Evolutionary conservation across 2,329 filamentous ascomycete species (phyloP).

Genomic region (Biscogniauxia sp.): DNA sequence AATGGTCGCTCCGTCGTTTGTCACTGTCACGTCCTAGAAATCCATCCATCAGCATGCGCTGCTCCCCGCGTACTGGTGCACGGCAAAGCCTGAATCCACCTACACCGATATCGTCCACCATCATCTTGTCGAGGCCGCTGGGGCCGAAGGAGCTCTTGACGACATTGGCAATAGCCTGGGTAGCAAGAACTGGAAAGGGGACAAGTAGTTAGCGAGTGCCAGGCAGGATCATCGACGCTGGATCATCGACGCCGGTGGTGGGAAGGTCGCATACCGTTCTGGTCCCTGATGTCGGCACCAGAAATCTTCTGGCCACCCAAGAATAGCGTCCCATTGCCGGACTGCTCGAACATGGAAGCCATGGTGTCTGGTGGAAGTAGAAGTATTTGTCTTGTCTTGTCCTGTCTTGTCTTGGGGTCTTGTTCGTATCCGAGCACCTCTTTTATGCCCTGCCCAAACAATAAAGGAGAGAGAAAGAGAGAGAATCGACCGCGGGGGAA

Average conservation of each 20-base stretch:
- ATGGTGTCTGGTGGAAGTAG: constrained; percentile 52
- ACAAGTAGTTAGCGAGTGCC: not conserved
- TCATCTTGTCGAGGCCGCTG: constrained; percentile 98
- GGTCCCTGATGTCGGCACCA: constrained; percentile 92
- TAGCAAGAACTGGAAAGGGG: constrained; percentile 70
- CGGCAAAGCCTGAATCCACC: constrained; percentile 31
- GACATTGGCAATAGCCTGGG: constrained; percentile 96
- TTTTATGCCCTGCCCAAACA: not conserved
- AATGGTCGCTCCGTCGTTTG: constrained; percentile 97
- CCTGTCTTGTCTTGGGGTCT: not conserved
- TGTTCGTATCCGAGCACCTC: not conserved
- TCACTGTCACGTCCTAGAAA: constrained; percentile 87
- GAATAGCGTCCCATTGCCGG: constrained; percentile 93
- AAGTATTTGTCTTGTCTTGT: not conserved
- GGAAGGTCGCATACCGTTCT: constrained; percentile 68
- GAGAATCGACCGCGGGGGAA: constrained; percentile 1
- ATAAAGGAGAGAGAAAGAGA: constrained; percentile 6
- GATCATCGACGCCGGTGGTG: not conserved
- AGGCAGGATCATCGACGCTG: too few relatives aligned
- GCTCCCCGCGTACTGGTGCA: not conserved
- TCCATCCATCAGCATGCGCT: constrained; percentile 15
- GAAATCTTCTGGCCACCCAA: constrained; percentile 97
- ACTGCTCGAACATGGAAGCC: constrained; percentile 95
- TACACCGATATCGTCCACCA: constrained; percentile 99
- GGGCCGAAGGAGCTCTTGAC: constrained; percentile 98